phyloP scores from a whole-genome alignment of 441 rosid genomes.

The Macaranga tanarius region DNA sequence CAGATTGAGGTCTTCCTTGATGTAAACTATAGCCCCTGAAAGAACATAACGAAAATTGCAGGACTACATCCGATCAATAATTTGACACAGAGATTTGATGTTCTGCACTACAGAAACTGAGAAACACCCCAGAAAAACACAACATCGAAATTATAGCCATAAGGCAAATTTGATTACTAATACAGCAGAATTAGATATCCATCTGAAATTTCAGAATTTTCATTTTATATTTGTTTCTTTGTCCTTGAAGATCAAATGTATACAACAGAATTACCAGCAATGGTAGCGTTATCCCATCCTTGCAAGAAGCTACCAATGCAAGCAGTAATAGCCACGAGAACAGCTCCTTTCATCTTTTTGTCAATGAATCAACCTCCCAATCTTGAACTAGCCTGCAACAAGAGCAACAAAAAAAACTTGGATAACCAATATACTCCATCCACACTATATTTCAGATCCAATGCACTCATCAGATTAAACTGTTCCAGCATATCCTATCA shows the following conservation, averaged over 20 bases:
- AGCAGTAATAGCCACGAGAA: slow-evolving; percentile 86
- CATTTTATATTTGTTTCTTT: neutral
- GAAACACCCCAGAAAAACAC: neutral
- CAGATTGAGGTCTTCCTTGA: slow-evolving; percentile 61
- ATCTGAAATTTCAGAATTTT: neutral
- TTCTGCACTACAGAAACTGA: slow-evolving; percentile 2
- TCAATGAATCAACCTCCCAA: slow-evolving; percentile 28
- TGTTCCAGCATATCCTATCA: neutral
- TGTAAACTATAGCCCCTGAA: slow-evolving; percentile 60
- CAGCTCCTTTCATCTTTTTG: slow-evolving; percentile 72
- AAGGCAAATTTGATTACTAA: neutral
- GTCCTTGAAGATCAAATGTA: neutral
- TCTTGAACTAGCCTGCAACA: slow-evolving; percentile 27
- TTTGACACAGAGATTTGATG: neutral
- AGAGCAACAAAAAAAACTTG: slow-evolving; percentile 13
- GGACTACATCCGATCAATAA: neutral
- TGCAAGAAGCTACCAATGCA: slow-evolving; percentile 93
- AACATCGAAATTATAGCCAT: neutral
- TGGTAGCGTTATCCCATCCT: slow-evolving; percentile 99
- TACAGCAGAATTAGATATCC: neutral
- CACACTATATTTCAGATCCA: slow-evolving; percentile 28
- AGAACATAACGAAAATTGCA: slow-evolving; percentile 14
- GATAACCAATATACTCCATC: slow-evolving; percentile 22
- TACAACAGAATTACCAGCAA: slow-evolving; percentile 64
- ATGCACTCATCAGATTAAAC: slow-evolving; percentile 3